Evolutionary conservation across 768 basidiomycete species (phyloP), one percentile per base, ranked within the genome.

Genomic region (Lyophyllum atratum): DNA sequence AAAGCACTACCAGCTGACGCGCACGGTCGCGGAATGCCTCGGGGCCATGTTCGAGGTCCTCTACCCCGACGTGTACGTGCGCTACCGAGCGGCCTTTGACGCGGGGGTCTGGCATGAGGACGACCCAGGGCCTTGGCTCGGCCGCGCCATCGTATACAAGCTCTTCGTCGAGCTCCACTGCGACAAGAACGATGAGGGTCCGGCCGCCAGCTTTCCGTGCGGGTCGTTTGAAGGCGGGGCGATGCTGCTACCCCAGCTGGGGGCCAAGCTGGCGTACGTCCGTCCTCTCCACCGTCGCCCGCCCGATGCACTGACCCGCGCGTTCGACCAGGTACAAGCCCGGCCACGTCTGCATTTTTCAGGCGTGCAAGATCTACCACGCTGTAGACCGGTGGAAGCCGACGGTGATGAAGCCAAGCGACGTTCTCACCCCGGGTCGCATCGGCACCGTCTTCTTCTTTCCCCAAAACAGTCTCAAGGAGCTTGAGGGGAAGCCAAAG

Each of bases 381-480:
- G 10, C 42, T 15, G 43, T 54, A 10, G 40, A 42, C 6, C 4
- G 24, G 11, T 54, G 53, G 53, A 54, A 42, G 8, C 53, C 53
- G n/a, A 34, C 3, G 26, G 29, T 12, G 19, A 46, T 44, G 43
- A 15, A 9, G 5, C n/a, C 12, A 4, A 28, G 29, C n/a, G 53
- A 54, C 42, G 4, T 14, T 3, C 19, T 46, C 10, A 54, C 53
- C 7, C 53, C 53, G 5, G 53, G 53, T 3, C 40, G 53, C 3
- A 54, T 54, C n/a, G 53, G 53, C 10, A 44, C 42, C 26, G 53
- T 54, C 4, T 33, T 54, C 21, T 54, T 54, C 29, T 45, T 24
- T 21, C 53, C 53, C n/a, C n/a, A n/a, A n/a, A n/a, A n/a, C n/a
- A n/a, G n/a, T n/a, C n/a, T n/a, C n/a, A n/a, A n/a, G n/a, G n/a